A percentile compares a stretch with the other conserved stretches of the same genome.
These are phyloP conservation scores for Xylaria sp. DNA, from an alignment of 2,329 filamentous ascomycete genomes.

Conservation along the genomic window DNA sequence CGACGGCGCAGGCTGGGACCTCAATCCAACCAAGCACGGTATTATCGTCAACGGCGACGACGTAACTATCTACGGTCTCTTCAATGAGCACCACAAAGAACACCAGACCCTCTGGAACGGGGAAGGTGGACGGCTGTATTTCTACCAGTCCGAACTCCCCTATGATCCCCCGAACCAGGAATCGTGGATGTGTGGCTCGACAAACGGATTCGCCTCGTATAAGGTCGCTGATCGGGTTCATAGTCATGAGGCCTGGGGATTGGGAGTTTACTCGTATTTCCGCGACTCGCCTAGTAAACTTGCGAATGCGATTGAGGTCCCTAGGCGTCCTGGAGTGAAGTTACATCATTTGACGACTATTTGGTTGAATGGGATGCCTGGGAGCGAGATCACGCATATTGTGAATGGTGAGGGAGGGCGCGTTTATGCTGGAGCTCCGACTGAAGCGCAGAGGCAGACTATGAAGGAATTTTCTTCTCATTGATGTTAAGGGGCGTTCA, in stretches of 20 bases:
- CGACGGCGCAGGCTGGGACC: constrained; percentile 28
- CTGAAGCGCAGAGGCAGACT: constrained; percentile 32
- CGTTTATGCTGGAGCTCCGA: constrained; percentile 29
- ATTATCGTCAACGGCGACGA: constrained; percentile 31
- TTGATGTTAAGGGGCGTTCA: background rate
- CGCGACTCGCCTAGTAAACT: constrained; percentile 32
- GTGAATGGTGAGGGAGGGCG: constrained; percentile 29
- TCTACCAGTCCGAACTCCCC: constrained; percentile 34
- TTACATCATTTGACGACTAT: constrained; percentile 32
- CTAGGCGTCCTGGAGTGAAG: constrained; percentile 24
- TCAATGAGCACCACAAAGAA: constrained; percentile 33
- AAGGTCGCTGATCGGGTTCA: constrained; percentile 30
- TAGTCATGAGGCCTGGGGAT: constrained; percentile 31
- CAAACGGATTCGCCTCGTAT: constrained; percentile 33
- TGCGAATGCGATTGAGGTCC: constrained; percentile 32
- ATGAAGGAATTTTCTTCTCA: constrained; percentile 23
- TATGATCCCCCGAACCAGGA: constrained; percentile 32
- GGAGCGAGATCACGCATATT: constrained; percentile 32
- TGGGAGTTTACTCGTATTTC: constrained; percentile 34
- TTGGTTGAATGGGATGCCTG: constrained; percentile 29
- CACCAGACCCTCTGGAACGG: constrained; percentile 34
- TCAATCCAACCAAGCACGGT: constrained; percentile 31
- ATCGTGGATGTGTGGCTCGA: constrained; percentile 27
- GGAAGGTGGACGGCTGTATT: constrained; percentile 30
- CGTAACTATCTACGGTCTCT: constrained; percentile 32